A percentile compares a stretch with the other conserved stretches of the same genome.
Conservation (phyloP, 2,329 filamentous ascomycete species). For the Pseudogymnoascus sp. region DNA sequence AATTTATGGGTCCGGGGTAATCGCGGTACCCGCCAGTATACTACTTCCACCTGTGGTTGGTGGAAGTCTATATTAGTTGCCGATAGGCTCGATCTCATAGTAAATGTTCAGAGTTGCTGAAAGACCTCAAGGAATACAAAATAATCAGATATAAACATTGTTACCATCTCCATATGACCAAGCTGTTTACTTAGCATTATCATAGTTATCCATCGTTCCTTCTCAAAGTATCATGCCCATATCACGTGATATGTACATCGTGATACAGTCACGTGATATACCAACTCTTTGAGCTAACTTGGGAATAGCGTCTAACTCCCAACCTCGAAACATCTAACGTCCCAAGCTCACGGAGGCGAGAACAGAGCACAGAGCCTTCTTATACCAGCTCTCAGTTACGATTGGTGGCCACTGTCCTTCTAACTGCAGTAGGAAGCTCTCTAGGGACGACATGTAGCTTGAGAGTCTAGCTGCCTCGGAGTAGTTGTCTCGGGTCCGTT, state of each 20-base stretch:
- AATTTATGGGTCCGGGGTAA: background rate
- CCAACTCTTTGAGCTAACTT: background rate
- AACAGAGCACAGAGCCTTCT: background rate
- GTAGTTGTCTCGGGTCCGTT: background rate
- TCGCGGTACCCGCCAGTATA: background rate
- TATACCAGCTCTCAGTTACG: background rate
- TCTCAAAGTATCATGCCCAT: background rate
- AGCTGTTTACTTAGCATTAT: background rate
- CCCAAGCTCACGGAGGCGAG: background rate
- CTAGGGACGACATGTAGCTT: background rate
- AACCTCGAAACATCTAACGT: background rate
- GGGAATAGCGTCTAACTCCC: background rate
- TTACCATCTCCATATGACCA: background rate
- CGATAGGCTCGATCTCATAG: background rate
- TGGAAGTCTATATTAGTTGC: background rate
- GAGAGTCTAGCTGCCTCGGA: background rate
- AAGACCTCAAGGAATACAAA: background rate
- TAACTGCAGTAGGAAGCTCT: background rate
- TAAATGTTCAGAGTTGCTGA: background rate
- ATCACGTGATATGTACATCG: background rate
- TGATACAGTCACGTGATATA: background rate
- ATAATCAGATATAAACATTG: background rate
- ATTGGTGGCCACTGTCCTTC: background rate
- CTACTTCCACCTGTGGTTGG: background rate
- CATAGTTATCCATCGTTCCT: background rate